phyloP scores from a whole-genome alignment of 1,284 basidiomycete genomes.

The Pterulicium gracile region DNA sequence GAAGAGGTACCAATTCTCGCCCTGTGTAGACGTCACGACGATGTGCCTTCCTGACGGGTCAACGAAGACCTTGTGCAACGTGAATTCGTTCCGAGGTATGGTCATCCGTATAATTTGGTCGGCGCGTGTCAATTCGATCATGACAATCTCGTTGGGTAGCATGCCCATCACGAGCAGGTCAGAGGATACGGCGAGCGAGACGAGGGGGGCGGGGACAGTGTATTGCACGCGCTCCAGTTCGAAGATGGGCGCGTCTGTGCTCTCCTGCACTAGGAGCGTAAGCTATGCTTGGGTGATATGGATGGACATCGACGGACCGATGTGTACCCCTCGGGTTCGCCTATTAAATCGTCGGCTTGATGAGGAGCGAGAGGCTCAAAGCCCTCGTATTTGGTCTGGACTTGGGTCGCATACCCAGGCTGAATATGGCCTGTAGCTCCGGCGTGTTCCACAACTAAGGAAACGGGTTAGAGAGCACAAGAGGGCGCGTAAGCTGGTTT shows the following conservation, averaged over 20 bases:
- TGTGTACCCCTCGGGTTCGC: slow-evolving; percentile 25
- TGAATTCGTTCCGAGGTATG: slow-evolving; percentile 62
- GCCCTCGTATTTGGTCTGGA: slow-evolving; percentile 71
- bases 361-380: slow-evolving; percentile 68
- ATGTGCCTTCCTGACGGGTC: slow-evolving; percentile 91
- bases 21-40: slow-evolving; percentile 75
- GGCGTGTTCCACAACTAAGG: slow-evolving; percentile 76
- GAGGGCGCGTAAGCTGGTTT: slow-evolving; percentile 2
- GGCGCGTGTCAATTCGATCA: slow-evolving; percentile 77
- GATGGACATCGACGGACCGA: slow-evolving; percentile 23
- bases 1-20: slow-evolving; percentile 92
- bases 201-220: slow-evolving; percentile 70
- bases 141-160: slow-evolving; percentile 64
- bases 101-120: slow-evolving; percentile 74
- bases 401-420: no score
- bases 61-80: slow-evolving; percentile 72
- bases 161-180: slow-evolving; percentile 82
- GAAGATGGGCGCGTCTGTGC: slow-evolving; percentile 56
- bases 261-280: slow-evolving; percentile 17
- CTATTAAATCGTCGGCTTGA: slow-evolving; percentile 30
- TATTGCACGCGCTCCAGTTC: slow-evolving; percentile 84
- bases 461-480: slow-evolving; percentile 6
- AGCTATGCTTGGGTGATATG: slow-evolving; percentile 8
- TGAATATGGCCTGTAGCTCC: no score
- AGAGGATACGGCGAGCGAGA: slow-evolving; percentile 74